phyloP scores from a whole-genome alignment of 2,329 filamentous ascomycete species.

The Ceratocystis eucalypticola region DNA sequence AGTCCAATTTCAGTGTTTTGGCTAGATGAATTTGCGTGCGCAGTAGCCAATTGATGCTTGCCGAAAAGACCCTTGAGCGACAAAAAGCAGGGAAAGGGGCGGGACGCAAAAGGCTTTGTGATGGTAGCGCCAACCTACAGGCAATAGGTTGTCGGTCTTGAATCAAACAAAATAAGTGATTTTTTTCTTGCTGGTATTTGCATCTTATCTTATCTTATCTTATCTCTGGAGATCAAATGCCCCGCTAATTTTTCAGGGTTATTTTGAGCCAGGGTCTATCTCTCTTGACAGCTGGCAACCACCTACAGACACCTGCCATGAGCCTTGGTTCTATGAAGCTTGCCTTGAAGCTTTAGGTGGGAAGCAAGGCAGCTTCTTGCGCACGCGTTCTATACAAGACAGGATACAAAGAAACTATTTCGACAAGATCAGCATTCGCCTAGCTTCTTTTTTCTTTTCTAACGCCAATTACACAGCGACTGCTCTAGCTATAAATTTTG shows the following conservation, averaged over 20 bases:
- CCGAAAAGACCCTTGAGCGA: not conserved
- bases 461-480: not conserved
- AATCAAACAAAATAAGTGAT: not conserved
- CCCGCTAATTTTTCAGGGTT: conserved; percentile 5
- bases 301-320: not conserved
- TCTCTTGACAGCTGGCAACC: not conserved
- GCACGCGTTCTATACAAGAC: conserved; percentile 11
- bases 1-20: not conserved
- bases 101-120: not conserved
- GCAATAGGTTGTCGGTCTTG: no score
- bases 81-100: not conserved
- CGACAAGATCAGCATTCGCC: not conserved
- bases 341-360: conserved; percentile 11
- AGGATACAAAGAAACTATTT: not conserved
- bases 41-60: not conserved
- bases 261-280: not conserved
- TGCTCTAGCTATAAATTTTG: not conserved
- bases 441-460: not conserved
- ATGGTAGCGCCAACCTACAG: not conserved
- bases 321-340: conserved; percentile 9
- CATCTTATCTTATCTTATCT: conserved; percentile 6
- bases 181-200: conserved; percentile 8
- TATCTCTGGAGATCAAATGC: not conserved
- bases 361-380: conserved; percentile 18
- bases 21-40: not conserved